Base-by-base conservation (phyloP, 2,329 filamentous ascomycete genomes). In the Paracoccidioides lutzii region DNA sequence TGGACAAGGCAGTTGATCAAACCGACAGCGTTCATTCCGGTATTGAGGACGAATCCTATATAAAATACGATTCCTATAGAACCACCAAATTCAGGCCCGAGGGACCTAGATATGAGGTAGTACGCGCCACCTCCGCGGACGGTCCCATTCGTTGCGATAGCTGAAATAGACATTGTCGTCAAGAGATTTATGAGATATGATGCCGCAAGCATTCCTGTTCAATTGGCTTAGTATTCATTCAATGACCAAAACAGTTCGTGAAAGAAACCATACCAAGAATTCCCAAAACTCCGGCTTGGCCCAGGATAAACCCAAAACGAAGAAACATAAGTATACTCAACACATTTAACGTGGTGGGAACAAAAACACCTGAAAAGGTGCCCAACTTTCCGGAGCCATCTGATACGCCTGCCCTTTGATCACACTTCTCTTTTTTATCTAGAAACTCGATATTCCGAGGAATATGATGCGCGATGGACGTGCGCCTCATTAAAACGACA, bases 281-380 rank as follows among this genome's bases (percentile, higher is more conserved):
- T 52, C 88, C 89, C 45, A 91, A 60, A 46, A 94, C 75, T 28
- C 89, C 89, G 59, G 85, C 80, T 66, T 91, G 85, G 7, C 88
- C 89, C 28, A 94, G 76, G 56, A 95, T 87, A 63, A 89, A 83
- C 28, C 89, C 88, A 68, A 95, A 95, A 28, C 89, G 82, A 63
- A 95, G 76, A 72, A 95, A 95, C 88, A 95, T 94, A 59, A 95
- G 79, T 70, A 95, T 94, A 63, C 87, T 91, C 61, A 94, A 74
- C 44, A 95, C 89, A 69, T 93, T 95, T 61, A 94, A 76, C 59
- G 85, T 90, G n/a, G 89, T 89, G 1, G 89, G 89, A 14, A 95
- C 86, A 68, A 90, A 95, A 50, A 94, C 86, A 6, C 87, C 87
- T 3, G 83, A 87, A 61, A 89, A 82, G 7, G 82, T 84, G 41